Evolutionary conservation across 108 stramenopile genomes (phyloP), one percentile per base, ranked within the genome.

Genomic region (Fragilaria radians): DNA sequence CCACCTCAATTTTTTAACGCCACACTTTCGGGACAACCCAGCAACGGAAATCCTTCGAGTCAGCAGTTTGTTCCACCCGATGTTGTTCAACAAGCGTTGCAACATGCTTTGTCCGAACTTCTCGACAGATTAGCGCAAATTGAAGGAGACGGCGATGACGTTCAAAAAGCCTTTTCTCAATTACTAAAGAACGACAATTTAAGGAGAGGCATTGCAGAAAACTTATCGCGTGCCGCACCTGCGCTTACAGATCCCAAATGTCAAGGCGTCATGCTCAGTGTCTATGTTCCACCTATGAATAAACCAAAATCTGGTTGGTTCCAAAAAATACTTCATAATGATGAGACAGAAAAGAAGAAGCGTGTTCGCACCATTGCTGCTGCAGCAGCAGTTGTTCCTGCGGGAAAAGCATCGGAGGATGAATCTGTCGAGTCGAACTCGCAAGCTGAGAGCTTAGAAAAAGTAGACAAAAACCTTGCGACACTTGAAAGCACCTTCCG

Each of bases 191-290:
- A 86, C 59, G 82, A 88, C 42, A 80, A 73, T 55, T 58, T 94
- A 25, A 71, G 89, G 29, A 66, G 76, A 0, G 88, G 93, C 5
- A 89, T 94, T 60, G 87, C 85, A 18, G 85, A 90, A 48, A 94
- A 89, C 46, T 62, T 94, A 30, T 73, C 85, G 26, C 78, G 80
- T 3, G 88, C 89, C 22, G 93, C 93, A 17, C 93, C 88, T n/a
- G 93, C 93, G 18, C 70, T 94, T 3, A 73, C 83, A 21, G 89
- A 94, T 71, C 86, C 89, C 9, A 81, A 87, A 56, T 94, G 93
- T 60, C 88, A 90, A 63, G 93, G 93, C 26, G 86, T 94, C 48
- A 89, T 90, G 89, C 60, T 94, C 42, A 83, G 81, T 48, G 83
- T 94, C 1, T 94, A 89, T 63, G 88, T 94, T 11, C 93, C 93